phyloP scores from a whole-genome alignment of 148 eudicot genomes.

The Fagopyrum homotropicum region DNA sequence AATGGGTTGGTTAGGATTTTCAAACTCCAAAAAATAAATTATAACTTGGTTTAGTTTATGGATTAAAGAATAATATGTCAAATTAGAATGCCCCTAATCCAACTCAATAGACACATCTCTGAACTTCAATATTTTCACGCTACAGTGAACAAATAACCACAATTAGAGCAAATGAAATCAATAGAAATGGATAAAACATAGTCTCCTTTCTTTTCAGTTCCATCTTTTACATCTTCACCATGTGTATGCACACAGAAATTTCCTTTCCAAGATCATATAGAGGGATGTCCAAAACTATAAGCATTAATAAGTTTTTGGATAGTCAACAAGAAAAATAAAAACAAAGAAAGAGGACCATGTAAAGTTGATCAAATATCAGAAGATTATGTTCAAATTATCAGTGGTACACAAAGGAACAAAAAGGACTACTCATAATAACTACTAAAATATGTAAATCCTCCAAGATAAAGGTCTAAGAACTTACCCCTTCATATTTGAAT shows the following conservation, averaged over 20 bases:
- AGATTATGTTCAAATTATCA: not conserved
- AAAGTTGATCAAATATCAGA: not conserved
- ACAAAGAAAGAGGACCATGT: not conserved
- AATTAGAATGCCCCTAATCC: not conserved
- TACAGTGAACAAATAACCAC: not conserved
- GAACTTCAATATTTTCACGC: not conserved
- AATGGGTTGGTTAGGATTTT: too few species aligned
- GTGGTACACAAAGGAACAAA: not conserved
- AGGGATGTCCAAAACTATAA: not conserved
- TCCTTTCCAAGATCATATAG: not conserved
- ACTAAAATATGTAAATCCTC: not conserved
- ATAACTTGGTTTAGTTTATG: too few species aligned
- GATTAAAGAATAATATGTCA: too few species aligned
- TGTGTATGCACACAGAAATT: not conserved
- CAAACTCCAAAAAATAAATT: too few species aligned
- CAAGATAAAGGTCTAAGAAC: constrained; percentile 12
- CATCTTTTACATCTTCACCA: not conserved
- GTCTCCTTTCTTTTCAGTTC: not conserved
- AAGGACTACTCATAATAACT: not conserved
- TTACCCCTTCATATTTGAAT: constrained; percentile 89
- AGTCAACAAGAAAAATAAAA: not conserved
- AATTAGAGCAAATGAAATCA: not conserved
- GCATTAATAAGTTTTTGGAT: not conserved
- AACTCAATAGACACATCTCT: not conserved
- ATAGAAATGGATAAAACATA: not conserved